phyloP scores from a whole-genome alignment of 2,329 filamentous ascomycete genomes.

The Alternaria angustiovoidea region DNA sequence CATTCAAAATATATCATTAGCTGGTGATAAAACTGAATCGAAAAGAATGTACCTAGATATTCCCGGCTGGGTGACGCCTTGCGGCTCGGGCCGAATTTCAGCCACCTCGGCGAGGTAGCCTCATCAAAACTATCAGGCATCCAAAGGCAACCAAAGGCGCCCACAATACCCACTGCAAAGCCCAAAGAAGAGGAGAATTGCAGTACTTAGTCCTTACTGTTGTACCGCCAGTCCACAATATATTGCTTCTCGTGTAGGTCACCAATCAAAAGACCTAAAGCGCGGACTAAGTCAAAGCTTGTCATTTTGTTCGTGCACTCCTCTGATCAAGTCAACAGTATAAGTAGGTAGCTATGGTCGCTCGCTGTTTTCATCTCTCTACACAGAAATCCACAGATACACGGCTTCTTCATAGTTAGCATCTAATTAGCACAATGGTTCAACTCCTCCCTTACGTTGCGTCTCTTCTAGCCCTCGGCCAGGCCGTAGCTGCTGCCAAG shows the following conservation, averaged over 20 bases:
- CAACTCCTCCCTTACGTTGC: conserved; percentile 19
- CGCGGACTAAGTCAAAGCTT: not conserved
- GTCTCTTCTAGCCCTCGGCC: conserved; percentile 17
- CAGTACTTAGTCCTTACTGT: fast-evolving
- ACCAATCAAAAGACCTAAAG: not conserved
- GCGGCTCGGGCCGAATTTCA: not conserved
- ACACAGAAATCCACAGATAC: not conserved
- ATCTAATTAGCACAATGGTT: conserved; percentile 15
- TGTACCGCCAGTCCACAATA: not conserved
- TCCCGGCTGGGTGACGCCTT: not conserved
- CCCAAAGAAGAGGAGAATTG: not conserved
- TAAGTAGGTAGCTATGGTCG: not conserved
- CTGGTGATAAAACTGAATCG: too few species aligned
- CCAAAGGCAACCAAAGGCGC: not conserved
- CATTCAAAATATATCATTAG: too few species aligned
- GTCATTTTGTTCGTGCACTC: not conserved
- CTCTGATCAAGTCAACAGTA: not conserved
- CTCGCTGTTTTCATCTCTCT: not conserved
- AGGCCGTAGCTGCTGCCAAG: conserved; percentile 18
- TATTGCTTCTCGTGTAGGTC: not conserved
- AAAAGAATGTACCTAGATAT: not conserved
- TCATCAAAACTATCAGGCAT: not conserved
- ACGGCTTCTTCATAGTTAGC: not conserved
- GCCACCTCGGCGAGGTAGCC: not conserved
- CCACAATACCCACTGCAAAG: not conserved